Conservation (phyloP, 2,329 filamentous ascomycete genomes). For the Penicillium digitatum region DNA sequence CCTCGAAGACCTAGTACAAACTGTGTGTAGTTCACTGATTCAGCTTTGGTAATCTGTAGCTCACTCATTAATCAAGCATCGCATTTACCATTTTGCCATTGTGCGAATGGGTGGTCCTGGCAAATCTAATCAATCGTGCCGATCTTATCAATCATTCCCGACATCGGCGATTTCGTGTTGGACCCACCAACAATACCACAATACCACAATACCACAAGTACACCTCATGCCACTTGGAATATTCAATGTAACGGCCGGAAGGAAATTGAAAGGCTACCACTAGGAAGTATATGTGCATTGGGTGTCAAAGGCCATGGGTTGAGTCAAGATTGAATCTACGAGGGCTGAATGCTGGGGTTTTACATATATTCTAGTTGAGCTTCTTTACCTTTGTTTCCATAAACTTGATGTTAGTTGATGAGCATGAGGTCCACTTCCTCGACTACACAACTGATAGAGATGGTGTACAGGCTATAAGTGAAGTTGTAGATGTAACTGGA, state of each 20-base stretch:
- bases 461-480: too few species aligned
- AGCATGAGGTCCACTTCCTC: not conserved
- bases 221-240: not conserved
- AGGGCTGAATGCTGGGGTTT: not conserved
- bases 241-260: not conserved
- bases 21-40: not conserved
- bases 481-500: too few species aligned
- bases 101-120: not conserved
- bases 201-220: not conserved
- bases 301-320: not conserved
- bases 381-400: not conserved
- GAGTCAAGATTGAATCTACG: not conserved
- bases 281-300: not conserved
- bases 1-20: not conserved
- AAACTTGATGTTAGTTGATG: not conserved
- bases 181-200: not conserved
- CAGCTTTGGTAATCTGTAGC: too few species aligned
- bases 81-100: not conserved
- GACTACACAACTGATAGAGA: too few species aligned
- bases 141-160: slow-evolving; percentile 13
- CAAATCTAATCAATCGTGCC: slow-evolving; percentile 11
- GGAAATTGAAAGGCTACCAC: not conserved
- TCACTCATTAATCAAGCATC: not conserved
- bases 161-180: slow-evolving; percentile 4
- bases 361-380: not conserved